Conservation (phyloP, 2,329 filamentous ascomycete genomes). For the Cladosporium sp. region DNA sequence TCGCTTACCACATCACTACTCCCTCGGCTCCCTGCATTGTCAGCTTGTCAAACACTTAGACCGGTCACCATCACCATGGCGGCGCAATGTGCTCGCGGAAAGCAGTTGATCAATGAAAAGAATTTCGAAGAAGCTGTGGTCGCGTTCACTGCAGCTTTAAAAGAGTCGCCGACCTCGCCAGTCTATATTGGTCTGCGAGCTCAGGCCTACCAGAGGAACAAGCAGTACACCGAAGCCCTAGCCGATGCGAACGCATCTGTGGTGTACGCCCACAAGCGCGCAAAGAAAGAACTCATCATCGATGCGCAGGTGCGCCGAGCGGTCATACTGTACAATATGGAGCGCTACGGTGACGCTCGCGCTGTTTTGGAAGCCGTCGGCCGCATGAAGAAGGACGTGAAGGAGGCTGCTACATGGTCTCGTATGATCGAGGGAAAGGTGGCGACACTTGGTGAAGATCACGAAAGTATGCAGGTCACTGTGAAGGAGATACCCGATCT, state of each 20-base stretch:
- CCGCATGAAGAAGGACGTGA: constrained; percentile 50
- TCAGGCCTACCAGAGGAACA: constrained; percentile 66
- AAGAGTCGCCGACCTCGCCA: constrained; percentile 60
- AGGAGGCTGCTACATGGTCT: constrained; percentile 55
- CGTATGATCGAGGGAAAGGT: constrained; percentile 53
- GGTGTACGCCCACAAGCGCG: constrained; percentile 66
- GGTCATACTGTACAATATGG: constrained; percentile 66
- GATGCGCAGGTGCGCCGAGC: constrained; percentile 79
- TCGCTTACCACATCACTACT: background rate
- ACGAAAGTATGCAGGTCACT: constrained; percentile 43
- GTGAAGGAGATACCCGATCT: constrained; percentile 52
- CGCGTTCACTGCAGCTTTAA: constrained; percentile 64
- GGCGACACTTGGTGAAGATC: constrained; percentile 45
- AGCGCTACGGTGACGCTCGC: constrained; percentile 69
- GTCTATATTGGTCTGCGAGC: constrained; percentile 79
- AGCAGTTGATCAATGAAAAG: constrained; percentile 56
- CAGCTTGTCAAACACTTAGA: background rate
- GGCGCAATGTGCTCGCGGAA: constrained; percentile 54
- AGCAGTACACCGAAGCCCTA: constrained; percentile 43
- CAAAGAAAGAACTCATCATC: constrained; percentile 68
- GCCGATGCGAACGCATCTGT: constrained; percentile 48
- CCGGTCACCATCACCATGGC: constrained; percentile 33
- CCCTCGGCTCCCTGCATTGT: too few species aligned
- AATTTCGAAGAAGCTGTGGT: constrained; percentile 66
- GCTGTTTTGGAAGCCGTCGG: constrained; percentile 61